Evolutionary conservation across 1,139 yeast genomes (phyloP), one percentile per base, ranked within the genome.

Genomic region (Nakaseomyces kungkrabaensis): DNA sequence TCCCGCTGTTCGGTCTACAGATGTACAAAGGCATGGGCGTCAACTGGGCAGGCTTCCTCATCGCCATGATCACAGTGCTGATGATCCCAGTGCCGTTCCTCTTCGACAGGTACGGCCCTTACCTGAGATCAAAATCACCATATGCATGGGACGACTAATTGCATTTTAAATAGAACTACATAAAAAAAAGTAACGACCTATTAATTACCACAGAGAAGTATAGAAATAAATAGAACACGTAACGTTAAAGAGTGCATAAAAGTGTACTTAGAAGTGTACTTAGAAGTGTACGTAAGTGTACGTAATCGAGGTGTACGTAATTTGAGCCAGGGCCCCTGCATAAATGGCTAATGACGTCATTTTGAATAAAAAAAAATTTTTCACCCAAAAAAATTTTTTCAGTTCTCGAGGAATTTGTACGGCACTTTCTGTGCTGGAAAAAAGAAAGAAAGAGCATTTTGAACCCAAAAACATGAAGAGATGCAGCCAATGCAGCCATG

Each of bases 41-140:
- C 3, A 71, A 71, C 48, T 82, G 89, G 88, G 90, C 87, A 4
- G 69, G 78, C 3, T 71, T 76, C 33, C 53, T 82, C 2, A 63
- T 83, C 48, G 88, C 78, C 0, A 76, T 81, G 59, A 62, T 82
- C 37, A 72, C 82, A 0, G 53, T 78, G 8, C 74, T 69, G 0
- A 68, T 87, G 71, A 71, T 80, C 9, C 89, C 92, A 0, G 85
- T 86, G 31, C 96, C 96, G n/a, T 70, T 85, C 55, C 61, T 82
- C 46, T 88, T 88, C 63, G 76, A 72, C 67, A 73, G 67, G 50
- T 86, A 72, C 62, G 96, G 96, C 55, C 74, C 76, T 54, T 51
- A 54, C 31, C 67, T 87, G 47, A 80, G 95, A 70, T 65, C 68
- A 26, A 78, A 67, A 59, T 82, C 90, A 43, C 81, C 82, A 61